phyloP scores from a whole-genome alignment of 306 rosid genomes.

The Datisca glomerata region DNA sequence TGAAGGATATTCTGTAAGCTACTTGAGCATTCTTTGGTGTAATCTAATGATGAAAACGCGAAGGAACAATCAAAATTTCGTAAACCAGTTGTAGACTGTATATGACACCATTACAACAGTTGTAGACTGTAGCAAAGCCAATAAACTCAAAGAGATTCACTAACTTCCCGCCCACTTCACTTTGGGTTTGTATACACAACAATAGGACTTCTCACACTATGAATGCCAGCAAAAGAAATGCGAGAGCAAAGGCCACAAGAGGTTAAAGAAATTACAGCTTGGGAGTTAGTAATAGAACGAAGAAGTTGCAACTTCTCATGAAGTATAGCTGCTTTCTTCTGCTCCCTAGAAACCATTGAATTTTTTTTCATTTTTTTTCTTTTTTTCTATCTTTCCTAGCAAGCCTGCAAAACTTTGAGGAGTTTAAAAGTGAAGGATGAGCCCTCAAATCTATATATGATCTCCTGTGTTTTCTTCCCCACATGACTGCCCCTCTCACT shows the following conservation, averaged over 20 bases:
- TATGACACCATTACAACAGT: too few relatives aligned
- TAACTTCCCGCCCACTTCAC: too few relatives aligned
- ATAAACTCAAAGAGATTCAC: too few relatives aligned
- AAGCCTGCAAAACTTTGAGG: slow-evolving; percentile 18
- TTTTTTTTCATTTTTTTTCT: neutral
- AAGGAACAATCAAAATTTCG: too few relatives aligned
- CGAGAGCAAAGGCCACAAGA: neutral
- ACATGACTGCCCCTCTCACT: slow-evolving; percentile 46
- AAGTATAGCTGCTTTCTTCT: slow-evolving; percentile 53
- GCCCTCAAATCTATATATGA: slow-evolving; percentile 53
- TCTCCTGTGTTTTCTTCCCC: slow-evolving; percentile 61
- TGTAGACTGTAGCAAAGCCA: too few relatives aligned
- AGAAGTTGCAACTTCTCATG: slow-evolving; percentile 91
- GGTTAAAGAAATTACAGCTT: slow-evolving; percentile 58
- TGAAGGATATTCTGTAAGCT: too few relatives aligned
- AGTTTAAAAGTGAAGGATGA: slow-evolving; percentile 41
- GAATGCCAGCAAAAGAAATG: too few relatives aligned
- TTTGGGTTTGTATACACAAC: slow-evolving; percentile 5
- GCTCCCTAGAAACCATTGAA: slow-evolving; percentile 78
- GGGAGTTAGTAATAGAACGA: slow-evolving; percentile 92
- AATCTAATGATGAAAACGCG: too few relatives aligned
- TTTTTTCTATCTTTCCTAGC: neutral
- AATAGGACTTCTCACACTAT: slow-evolving; percentile 25
- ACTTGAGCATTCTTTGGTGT: too few relatives aligned
- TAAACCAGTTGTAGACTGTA: too few relatives aligned